A percentile compares a stretch with the other conserved stretches of the same genome.
Evolutionary conservation across 2,329 filamentous ascomycete species (phyloP).

Genomic region (Fusarium proliferatum): DNA sequence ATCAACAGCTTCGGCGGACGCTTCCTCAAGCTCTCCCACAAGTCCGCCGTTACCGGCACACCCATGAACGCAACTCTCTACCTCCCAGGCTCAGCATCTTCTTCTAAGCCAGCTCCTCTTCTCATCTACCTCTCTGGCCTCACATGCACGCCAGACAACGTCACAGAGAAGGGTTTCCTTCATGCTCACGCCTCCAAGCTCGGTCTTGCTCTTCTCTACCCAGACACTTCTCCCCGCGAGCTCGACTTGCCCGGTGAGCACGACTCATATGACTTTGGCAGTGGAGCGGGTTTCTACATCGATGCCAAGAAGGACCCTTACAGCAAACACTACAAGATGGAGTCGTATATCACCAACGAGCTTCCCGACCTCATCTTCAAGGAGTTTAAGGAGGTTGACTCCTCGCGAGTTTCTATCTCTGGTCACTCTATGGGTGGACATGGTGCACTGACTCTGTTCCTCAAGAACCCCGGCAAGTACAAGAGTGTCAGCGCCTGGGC

Average conservation of each 20-base stretch:
- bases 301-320: constrained; percentile 84
- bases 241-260: constrained; percentile 85
- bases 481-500: constrained; percentile 90
- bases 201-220: constrained; percentile 92
- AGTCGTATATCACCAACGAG: constrained; percentile 89
- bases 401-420: constrained; percentile 79
- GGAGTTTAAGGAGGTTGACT: constrained; percentile 78
- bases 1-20: constrained; percentile 94
- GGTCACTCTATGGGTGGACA: constrained; percentile 99
- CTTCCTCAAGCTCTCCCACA: constrained; percentile 92
- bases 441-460: constrained; percentile 89
- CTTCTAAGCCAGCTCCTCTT: constrained; percentile 72
- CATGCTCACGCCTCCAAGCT: constrained; percentile 82
- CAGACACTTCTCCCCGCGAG: constrained; percentile 92
- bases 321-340: constrained; percentile 88
- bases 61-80: constrained; percentile 95
- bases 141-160: constrained; percentile 93
- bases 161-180: constrained; percentile 87
- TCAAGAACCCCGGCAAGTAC: constrained; percentile 92
- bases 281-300: constrained; percentile 93
- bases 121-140: constrained; percentile 94
- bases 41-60: constrained; percentile 80
- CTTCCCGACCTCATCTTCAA: constrained; percentile 82
- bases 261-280: constrained; percentile 91
- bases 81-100: constrained; percentile 78